A percentile compares a stretch with the other conserved stretches of the same genome.
These are phyloP conservation scores for Fusarium anthophilum DNA, from an alignment of 2,329 filamentous ascomycete genomes.

Conservation along the genomic window DNA sequence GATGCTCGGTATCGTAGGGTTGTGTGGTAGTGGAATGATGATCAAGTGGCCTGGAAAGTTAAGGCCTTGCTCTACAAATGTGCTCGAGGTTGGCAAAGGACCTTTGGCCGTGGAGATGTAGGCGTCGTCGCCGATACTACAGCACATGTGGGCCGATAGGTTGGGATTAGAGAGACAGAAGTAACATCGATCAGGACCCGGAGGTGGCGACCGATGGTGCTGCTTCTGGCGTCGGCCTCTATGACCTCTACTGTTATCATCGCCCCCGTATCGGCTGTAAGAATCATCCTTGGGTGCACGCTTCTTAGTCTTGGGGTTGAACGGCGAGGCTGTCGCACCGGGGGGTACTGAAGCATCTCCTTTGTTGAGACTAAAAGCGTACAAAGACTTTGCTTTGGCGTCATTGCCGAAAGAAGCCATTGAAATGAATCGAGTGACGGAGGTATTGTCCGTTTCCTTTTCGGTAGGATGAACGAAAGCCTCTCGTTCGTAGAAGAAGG, in stretches of 20 bases:
- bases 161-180: slow-evolving; percentile 93
- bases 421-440: slow-evolving; percentile 89
- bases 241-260: slow-evolving; percentile 55
- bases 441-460: slow-evolving; percentile 59
- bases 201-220: slow-evolving; percentile 62
- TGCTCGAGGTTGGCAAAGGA: slow-evolving; percentile 76
- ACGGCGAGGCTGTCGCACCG: slow-evolving; percentile 81
- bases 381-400: slow-evolving; percentile 81
- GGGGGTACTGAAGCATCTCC: slow-evolving; percentile 71
- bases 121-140: slow-evolving; percentile 84
- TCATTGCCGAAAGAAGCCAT: slow-evolving; percentile 81
- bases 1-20: slow-evolving; percentile 77
- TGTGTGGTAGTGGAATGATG: slow-evolving; percentile 87
- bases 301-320: slow-evolving; percentile 67
- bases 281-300: slow-evolving; percentile 59
- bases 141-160: slow-evolving; percentile 86
- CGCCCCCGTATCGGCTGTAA: slow-evolving; percentile 65
- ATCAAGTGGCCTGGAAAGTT: slow-evolving; percentile 86
- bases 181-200: slow-evolving; percentile 84
- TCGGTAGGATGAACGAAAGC: slow-evolving; percentile 79
- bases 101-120: slow-evolving; percentile 95
- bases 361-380: slow-evolving; percentile 78
- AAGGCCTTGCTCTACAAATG: slow-evolving; percentile 72
- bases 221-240: slow-evolving; percentile 58
- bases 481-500: slow-evolving; percentile 88